Conservation (phyloP, 768 basidiomycete genomes). For the Leccinellum rugosiceps region DNA sequence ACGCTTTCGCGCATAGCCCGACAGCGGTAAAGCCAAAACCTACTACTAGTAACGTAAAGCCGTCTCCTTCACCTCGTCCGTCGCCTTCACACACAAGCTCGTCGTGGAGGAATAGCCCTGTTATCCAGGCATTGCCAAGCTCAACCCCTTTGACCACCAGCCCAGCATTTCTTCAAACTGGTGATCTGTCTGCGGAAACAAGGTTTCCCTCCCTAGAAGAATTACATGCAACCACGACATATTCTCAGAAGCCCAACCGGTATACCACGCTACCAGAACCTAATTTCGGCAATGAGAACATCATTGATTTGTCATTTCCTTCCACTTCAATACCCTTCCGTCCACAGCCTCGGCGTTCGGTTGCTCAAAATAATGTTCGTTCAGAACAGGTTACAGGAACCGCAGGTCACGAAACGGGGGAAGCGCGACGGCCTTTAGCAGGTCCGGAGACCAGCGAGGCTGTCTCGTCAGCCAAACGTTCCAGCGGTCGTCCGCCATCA, state of each 20-base stretch:
- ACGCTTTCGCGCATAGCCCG: slow-evolving; percentile 9
- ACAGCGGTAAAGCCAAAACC: slow-evolving; percentile 18
- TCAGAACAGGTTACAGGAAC: slow-evolving; percentile 57
- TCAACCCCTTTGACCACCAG: slow-evolving; percentile 35
- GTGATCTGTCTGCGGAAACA: slow-evolving; percentile 56
- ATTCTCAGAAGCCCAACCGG: slow-evolving; percentile 21
- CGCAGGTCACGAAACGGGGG: slow-evolving; percentile 43
- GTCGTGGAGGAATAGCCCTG: slow-evolving; percentile 18
- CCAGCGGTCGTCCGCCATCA: slow-evolving; percentile 21
- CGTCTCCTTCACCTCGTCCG: slow-evolving; percentile 31
- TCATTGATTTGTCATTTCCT: slow-evolving; percentile 23
- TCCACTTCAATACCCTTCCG: slow-evolving; percentile 21
- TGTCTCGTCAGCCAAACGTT: slow-evolving; percentile 14
- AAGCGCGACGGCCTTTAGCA: slow-evolving; percentile 6
- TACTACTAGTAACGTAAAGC: slow-evolving; percentile 16
- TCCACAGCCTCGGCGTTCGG: slow-evolving; percentile 18
- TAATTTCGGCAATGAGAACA: slow-evolving; percentile 9
- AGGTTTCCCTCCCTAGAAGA: slow-evolving; percentile 89
- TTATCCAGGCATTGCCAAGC: slow-evolving; percentile 26
- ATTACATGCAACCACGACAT: slow-evolving; percentile 55
- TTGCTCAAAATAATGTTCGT: slow-evolving; percentile 40
- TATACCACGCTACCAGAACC: slow-evolving; percentile 17
- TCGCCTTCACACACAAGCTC: slow-evolving; percentile 14
- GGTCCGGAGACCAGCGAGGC: slow-evolving; percentile 17
- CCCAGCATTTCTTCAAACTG: slow-evolving; percentile 33